Evolutionary conservation across 2,329 filamentous ascomycete species (phyloP).

Genomic region (Thermomyces lanuginosus): DNA sequence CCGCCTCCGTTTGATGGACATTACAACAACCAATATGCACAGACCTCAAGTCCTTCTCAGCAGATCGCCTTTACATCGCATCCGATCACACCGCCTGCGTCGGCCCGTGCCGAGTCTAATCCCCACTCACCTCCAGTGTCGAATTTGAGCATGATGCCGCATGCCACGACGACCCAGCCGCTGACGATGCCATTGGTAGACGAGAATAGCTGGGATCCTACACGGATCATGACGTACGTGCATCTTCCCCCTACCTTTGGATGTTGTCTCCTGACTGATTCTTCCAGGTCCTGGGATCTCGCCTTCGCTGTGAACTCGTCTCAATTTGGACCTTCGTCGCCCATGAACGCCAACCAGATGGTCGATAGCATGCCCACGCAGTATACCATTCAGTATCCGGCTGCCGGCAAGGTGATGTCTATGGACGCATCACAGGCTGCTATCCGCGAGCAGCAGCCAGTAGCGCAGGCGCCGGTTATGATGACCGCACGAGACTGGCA

Average conservation of each 20-base stretch:
- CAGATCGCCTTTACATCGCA: slow-evolving; percentile 38
- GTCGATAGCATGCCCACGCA: slow-evolving; percentile 14
- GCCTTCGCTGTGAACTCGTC: slow-evolving; percentile 63
- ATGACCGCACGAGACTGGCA: slow-evolving; percentile 33
- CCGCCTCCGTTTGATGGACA: slow-evolving; percentile 39
- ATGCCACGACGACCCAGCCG: slow-evolving; percentile 23
- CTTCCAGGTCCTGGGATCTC: slow-evolving; percentile 72
- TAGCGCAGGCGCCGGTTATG: slow-evolving; percentile 18
- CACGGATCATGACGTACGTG: slow-evolving; percentile 76
- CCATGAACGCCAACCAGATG: slow-evolving; percentile 23
- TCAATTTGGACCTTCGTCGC: slow-evolving; percentile 23
- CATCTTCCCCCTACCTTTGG: neutral
- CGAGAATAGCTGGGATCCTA: slow-evolving; percentile 67
- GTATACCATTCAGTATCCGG: slow-evolving; percentile 21
- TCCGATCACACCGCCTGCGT: slow-evolving; percentile 67
- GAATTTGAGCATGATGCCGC: slow-evolving; percentile 32
- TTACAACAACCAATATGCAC: slow-evolving; percentile 35
- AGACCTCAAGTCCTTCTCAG: no score
- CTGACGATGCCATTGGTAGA: slow-evolving; percentile 43
- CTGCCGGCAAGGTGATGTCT: slow-evolving; percentile 14
- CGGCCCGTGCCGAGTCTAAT: slow-evolving; percentile 54
- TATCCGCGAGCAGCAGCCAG: slow-evolving; percentile 18
- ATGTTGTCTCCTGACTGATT: slow-evolving; percentile 13
- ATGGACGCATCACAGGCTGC: slow-evolving; percentile 17
- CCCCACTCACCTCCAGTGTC: slow-evolving; percentile 59